Evolutionary conservation across 2,329 filamentous ascomycete genomes (phyloP).

Genomic region (Botryotinia calthae): DNA sequence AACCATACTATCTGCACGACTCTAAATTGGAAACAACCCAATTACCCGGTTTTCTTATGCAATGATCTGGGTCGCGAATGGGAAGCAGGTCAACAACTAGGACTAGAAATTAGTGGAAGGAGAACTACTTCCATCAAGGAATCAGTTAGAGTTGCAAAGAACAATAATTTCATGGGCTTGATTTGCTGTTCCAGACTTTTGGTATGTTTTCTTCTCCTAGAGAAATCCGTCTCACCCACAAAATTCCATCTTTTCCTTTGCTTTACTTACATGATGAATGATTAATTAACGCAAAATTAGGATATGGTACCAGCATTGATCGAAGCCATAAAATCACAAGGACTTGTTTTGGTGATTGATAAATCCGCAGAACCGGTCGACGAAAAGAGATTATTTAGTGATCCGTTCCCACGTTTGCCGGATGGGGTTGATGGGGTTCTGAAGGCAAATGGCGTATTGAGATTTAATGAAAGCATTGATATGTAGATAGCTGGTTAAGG

Average conservation of each 20-base stretch:
- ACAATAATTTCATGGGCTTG: constrained; percentile 97
- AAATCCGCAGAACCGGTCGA: constrained; percentile 56
- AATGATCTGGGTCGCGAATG: constrained; percentile 78
- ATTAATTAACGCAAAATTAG: constrained; percentile 47
- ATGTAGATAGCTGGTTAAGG: constrained; percentile 43
- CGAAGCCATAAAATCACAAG: constrained; percentile 90
- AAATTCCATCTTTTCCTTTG: not conserved
- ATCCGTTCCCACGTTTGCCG: constrained; percentile 61
- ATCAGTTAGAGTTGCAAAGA: constrained; percentile 85
- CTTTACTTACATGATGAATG: not conserved
- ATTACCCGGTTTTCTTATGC: constrained; percentile 93
- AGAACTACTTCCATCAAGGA: constrained; percentile 88
- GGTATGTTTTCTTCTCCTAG: constrained; percentile 52
- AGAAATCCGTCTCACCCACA: not conserved
- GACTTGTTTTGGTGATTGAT: constrained; percentile 87
- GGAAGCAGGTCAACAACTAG: constrained; percentile 32
- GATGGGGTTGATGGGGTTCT: constrained; percentile 86
- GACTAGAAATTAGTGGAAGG: constrained; percentile 56
- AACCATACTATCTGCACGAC: constrained; percentile 88
- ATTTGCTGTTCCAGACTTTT: constrained; percentile 85
- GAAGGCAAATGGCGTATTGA: constrained; percentile 79
- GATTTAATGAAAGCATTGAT: constrained; percentile 91
- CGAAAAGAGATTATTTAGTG: constrained; percentile 39
- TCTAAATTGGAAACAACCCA: constrained; percentile 98
- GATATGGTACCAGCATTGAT: constrained; percentile 90